Percentiles rank a stretch among this genome's conserved stretches.
These are phyloP conservation scores for Pterocarpus santalinus DNA, from an alignment of 306 rosid genomes.

Conservation along the genomic window DNA sequence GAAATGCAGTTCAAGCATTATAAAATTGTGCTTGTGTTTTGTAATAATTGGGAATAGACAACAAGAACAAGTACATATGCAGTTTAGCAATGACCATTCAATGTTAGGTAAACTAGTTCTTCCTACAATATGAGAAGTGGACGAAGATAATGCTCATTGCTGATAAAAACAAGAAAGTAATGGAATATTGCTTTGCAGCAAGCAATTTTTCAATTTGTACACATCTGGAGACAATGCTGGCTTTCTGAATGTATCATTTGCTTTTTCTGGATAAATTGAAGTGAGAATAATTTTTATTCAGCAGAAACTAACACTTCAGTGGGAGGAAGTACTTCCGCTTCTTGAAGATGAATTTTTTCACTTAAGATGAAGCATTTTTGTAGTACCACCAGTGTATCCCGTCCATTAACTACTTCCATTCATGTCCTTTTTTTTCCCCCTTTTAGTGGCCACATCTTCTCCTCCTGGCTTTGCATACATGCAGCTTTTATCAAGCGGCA, in stretches of 20 bases:
- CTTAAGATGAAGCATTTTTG: not conserved
- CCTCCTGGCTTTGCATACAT: not conserved
- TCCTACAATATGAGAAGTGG: constrained; percentile 4
- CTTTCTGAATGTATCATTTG: not conserved
- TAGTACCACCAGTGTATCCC: not conserved
- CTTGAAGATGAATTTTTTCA: not conserved
- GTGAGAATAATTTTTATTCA: not conserved
- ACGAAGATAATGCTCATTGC: not conserved
- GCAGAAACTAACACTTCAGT: not conserved
- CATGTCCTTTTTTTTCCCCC: not conserved
- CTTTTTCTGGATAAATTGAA: not conserved
- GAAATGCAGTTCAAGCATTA: not conserved
- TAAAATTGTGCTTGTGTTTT: not conserved
- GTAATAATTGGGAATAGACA: constrained; percentile 4
- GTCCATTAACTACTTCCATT: not conserved
- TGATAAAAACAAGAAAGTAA: not conserved
- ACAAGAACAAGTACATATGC: constrained; percentile 8
- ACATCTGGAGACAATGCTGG: constrained; percentile 1
- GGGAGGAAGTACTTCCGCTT: constrained; percentile 1
- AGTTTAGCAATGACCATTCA: not conserved
- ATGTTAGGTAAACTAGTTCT: constrained; percentile 8
- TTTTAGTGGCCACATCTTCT: not conserved
- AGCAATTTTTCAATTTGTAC: not conserved
- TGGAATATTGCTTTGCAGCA: not conserved
- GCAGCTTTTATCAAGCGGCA: not conserved